Percentiles rank a stretch among this genome's conserved stretches.
Evolutionary conservation across 1,284 basidiomycete genomes (phyloP).

Genomic region (Cutaneotrichosporon dermatis): DNA sequence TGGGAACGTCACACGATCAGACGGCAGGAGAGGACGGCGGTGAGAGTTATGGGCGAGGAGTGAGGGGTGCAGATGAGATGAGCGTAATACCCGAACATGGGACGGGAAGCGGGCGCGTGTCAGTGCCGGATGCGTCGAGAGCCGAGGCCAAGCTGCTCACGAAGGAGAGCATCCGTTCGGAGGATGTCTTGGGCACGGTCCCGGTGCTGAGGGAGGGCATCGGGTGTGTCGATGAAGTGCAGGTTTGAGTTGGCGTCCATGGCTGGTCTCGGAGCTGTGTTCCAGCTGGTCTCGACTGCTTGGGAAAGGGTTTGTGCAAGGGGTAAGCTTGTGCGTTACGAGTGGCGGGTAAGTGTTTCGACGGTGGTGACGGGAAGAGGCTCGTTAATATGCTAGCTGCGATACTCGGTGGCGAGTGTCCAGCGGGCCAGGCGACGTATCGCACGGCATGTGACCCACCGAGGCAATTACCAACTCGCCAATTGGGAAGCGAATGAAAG

Average conservation of each 20-base stretch:
- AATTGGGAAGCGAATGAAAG: too few species aligned
- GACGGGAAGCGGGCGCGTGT: not conserved
- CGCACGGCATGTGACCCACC: too few species aligned
- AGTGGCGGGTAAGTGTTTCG: not conserved
- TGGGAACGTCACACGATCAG: too few species aligned
- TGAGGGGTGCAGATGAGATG: not conserved
- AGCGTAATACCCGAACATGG: not conserved
- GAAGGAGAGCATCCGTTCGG: conserved; percentile 5
- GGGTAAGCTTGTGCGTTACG: not conserved
- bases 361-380: not conserved
- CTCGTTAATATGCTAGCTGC: too few species aligned
- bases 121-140: not conserved
- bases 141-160: not conserved
- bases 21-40: too few species aligned
- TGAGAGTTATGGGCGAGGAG: not conserved
- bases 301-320: not conserved
- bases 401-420: not conserved
- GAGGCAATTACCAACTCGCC: too few species aligned
- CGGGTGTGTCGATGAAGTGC: conserved; percentile 14
- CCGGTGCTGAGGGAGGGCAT: conserved; percentile 9
- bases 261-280: not conserved
- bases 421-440: not conserved
- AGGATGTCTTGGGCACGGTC: not conserved
- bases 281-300: not conserved
- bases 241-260: conserved; percentile 17